Conservation (phyloP, 2,329 filamentous ascomycete genomes). For the Ceratocystis smalleyi region DNA sequence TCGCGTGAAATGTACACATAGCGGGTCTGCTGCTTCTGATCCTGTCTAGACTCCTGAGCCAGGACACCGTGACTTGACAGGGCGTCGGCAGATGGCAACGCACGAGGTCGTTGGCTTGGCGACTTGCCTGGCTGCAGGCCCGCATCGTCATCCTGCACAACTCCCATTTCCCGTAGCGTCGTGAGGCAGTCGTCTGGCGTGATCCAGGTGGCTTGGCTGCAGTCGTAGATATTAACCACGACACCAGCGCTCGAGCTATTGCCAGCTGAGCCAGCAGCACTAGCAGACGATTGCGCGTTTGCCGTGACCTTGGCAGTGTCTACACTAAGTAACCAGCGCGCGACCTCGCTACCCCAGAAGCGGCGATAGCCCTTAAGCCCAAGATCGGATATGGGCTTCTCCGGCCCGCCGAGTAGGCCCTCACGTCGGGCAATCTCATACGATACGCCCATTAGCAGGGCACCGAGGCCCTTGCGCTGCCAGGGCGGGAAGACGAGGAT, state of each 20-base stretch:
- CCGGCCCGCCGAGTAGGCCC: conserved; percentile 72
- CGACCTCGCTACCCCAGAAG: conserved; percentile 77
- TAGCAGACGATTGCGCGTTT: conserved; percentile 19
- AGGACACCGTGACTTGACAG: too few relatives aligned
- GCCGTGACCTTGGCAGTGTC: conserved; percentile 19
- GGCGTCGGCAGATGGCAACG: neutral
- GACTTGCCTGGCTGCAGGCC: conserved; percentile 22
- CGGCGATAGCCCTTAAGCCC: conserved; percentile 68
- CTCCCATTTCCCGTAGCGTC: conserved; percentile 64
- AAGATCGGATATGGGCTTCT: conserved; percentile 80
- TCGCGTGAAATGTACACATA: conserved; percentile 39
- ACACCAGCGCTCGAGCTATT: conserved; percentile 23
- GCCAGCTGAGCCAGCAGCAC: conserved; percentile 13
- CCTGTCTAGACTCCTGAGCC: neutral
- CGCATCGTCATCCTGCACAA: conserved; percentile 44
- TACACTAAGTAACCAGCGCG: conserved; percentile 44
- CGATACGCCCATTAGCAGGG: conserved; percentile 78
- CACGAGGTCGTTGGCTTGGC: conserved; percentile 12
- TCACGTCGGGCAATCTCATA: conserved; percentile 84
- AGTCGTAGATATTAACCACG: conserved; percentile 51
- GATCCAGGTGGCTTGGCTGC: conserved; percentile 70
- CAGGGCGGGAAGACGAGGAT: conserved; percentile 93
- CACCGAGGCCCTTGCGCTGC: conserved; percentile 77
- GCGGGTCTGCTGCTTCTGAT: conserved; percentile 16
- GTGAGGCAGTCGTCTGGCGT: conserved; percentile 66